These are phyloP conservation scores for Yamadazyma sp. DNA, from an alignment of 1,139 yeast species.

Conservation along the genomic window DNA sequence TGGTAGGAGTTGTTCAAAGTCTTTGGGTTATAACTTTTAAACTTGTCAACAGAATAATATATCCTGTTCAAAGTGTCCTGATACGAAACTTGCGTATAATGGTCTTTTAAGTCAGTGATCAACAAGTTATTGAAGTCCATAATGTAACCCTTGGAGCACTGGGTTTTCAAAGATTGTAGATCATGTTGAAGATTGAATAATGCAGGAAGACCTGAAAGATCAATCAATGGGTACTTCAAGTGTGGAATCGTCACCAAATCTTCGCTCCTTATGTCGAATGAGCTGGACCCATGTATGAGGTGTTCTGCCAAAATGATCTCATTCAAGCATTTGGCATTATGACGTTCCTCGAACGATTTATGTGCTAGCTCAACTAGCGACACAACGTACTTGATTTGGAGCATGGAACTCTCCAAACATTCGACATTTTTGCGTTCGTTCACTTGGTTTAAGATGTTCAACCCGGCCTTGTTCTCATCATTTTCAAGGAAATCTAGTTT, in stretches of 20 bases:
- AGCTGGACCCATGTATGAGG: constrained; percentile 52
- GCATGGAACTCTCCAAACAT: constrained; percentile 58
- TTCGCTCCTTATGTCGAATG: constrained; percentile 22
- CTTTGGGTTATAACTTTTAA: constrained; percentile 20
- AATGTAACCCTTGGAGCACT: constrained; percentile 70
- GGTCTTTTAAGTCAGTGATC: constrained; percentile 58
- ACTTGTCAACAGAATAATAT: constrained; percentile 27
- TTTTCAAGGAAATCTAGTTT: constrained; percentile 45
- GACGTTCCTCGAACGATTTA: constrained; percentile 41
- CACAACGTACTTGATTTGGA: constrained; percentile 59
- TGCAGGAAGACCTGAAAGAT: constrained; percentile 60
- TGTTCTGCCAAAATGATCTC: constrained; percentile 57
- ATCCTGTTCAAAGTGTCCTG: constrained; percentile 56
- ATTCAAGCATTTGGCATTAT: constrained; percentile 45
- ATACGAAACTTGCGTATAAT: constrained; percentile 49
- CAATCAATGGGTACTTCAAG: constrained; percentile 53
- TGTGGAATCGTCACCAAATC: constrained; percentile 28
- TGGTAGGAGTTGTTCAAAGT: constrained; percentile 30
- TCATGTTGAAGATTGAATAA: constrained; percentile 54
- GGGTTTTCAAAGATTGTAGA: constrained; percentile 48
- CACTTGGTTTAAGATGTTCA: constrained; percentile 51
- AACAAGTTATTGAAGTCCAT: constrained; percentile 55
- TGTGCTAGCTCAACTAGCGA: constrained; percentile 56
- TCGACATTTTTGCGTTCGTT: constrained; percentile 61
- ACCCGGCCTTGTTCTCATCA: constrained; percentile 53